Evolutionary conservation across 768 basidiomycete genomes (phyloP).

Genomic region (Boletus reticulatus): DNA sequence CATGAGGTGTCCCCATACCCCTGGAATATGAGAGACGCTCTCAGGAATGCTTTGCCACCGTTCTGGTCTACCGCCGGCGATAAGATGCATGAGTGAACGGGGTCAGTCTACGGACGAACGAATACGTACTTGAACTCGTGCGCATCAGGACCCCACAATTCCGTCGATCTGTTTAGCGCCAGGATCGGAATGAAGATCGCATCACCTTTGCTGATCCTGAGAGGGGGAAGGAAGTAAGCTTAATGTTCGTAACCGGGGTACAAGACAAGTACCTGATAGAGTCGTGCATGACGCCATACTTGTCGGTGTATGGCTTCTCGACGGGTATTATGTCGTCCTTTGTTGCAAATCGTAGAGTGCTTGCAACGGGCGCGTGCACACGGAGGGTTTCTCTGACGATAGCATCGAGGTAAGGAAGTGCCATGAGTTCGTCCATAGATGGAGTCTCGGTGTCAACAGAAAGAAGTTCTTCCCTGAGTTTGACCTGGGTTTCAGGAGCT

Average conservation of each 20-base stretch:
- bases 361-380: constrained; percentile 44
- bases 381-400: constrained; percentile 62
- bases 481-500: constrained; percentile 46
- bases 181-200: constrained; percentile 50
- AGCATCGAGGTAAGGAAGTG: constrained; percentile 65
- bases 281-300: constrained; percentile 38
- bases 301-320: constrained; percentile 42
- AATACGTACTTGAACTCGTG: constrained; percentile 51
- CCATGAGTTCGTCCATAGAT: constrained; percentile 65
- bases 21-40: constrained; percentile 46
- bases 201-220: constrained; percentile 44
- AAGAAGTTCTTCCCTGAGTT: constrained; percentile 58
- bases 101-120: background rate
- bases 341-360: constrained; percentile 43
- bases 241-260: background rate
- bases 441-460: constrained; percentile 52
- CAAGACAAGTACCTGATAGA: constrained; percentile 34
- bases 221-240: background rate
- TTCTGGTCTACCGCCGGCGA: constrained; percentile 48
- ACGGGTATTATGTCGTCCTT: constrained; percentile 56
- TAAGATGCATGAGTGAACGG: background rate
- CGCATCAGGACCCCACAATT: constrained; percentile 64
- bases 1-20: constrained; percentile 58
- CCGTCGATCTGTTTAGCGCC: constrained; percentile 47
- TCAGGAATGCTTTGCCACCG: constrained; percentile 56